Evolutionary conservation across 495 filamentous ascomycete species (phyloP), one percentile per base, ranked within the genome.

Genomic region (Hypoxylon crocopeplum): DNA sequence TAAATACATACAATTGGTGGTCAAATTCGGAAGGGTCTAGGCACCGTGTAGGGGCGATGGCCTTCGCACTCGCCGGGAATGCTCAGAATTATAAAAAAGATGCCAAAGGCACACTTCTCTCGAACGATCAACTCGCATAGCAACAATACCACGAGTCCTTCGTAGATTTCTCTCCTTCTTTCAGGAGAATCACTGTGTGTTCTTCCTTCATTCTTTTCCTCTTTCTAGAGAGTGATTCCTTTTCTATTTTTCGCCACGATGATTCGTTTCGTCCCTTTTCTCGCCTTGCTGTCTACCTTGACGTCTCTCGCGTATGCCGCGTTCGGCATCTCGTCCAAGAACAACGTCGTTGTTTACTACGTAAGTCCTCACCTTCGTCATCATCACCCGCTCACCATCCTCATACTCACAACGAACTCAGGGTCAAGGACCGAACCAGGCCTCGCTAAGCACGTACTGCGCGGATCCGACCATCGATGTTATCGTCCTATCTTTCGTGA

Each of bases 401-500:
- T 34, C 20, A 51, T 32, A 12, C 25, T 34, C 1, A 62, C 56
- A 37, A 30, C 30, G 8, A 29, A 57, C 38, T 32, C 44, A 75
- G 78, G 82, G 82, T 42, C 72, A 81, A 70, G 81, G 78, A 24
- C 50, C 67, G 1, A 57, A 71, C 37, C 77, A 83, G 49, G 47
- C 61, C 7, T 39, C 77, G 17, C 77, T 91, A 1, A 63, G 69
- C 19, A 73, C 80, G 29, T 85, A 85, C 61, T 90, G 88, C 70
- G 63, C 80, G 17, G 77, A 87, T 33, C 67, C 79, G 0, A 74
- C 70, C 7, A 74, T 88, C 49, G 88, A 91, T 61, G 83, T 92
- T 39, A 85, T 92, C 64, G 81, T 83, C 40, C 58, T 91, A 22
- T 86, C 75, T 0, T 92, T 91, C 67, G 74, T 90, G 29, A 81